Evolutionary conservation across 2,329 filamentous ascomycete species (phyloP).

Genomic region (Hymenoscyphus salicellus): DNA sequence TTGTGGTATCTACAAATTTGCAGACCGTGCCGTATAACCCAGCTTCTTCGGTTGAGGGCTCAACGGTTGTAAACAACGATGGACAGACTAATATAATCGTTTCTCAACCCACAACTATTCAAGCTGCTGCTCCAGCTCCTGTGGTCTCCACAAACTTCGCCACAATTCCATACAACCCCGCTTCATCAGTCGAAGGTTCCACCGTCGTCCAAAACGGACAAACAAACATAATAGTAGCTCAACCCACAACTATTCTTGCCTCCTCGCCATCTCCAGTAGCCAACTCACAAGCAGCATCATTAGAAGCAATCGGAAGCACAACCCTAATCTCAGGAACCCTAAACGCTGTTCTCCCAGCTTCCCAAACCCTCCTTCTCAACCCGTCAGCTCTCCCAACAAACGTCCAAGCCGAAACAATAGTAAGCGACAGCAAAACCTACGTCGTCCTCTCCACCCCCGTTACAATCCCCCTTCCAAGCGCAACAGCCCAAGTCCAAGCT

Average conservation of each 20-base stretch:
- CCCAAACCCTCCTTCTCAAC: neutral
- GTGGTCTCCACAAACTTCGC: neutral
- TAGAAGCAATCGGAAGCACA: neutral
- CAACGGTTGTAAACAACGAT: neutral
- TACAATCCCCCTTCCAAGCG: neutral
- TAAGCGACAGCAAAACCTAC: neutral
- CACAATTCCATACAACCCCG: neutral
- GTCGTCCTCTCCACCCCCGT: neutral
- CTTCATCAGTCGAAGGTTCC: neutral
- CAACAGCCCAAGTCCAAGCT: neutral
- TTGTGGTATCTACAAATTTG: neutral
- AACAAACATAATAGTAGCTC: constrained; percentile 2
- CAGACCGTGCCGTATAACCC: neutral
- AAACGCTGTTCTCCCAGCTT: neutral
- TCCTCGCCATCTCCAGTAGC: neutral
- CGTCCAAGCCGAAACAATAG: neutral
- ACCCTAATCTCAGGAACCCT: neutral
- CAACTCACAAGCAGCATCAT: neutral
- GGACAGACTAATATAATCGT: neutral
- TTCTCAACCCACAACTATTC: neutral
- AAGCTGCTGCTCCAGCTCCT: neutral
- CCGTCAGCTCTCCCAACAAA: neutral
- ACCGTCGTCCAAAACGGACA: neutral
- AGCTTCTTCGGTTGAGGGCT: neutral
- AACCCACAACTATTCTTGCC: neutral